phyloP scores from a whole-genome alignment of 2,329 filamentous ascomycete genomes.

The Trichothecium roseum region DNA sequence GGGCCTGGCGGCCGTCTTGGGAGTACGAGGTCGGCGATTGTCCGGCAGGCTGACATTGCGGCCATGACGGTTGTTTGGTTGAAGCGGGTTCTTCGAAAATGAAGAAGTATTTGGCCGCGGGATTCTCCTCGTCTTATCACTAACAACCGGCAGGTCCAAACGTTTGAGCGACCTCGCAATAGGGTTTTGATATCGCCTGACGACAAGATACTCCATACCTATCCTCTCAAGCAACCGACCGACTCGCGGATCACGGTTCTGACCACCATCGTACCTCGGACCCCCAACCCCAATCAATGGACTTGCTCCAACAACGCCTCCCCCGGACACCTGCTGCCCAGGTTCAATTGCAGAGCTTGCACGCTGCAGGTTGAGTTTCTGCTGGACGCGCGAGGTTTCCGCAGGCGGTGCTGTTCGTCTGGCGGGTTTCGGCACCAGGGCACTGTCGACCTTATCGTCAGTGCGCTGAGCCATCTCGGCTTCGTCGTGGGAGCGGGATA shows the following conservation, averaged over 20 bases:
- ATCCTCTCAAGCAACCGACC: slow-evolving; percentile 57
- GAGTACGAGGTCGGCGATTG: slow-evolving; percentile 16
- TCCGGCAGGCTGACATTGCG: slow-evolving; percentile 29
- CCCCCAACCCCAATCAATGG: slow-evolving; percentile 42
- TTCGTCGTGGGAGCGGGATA: slow-evolving; percentile 14
- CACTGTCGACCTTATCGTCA: slow-evolving; percentile 29
- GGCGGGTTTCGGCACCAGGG: slow-evolving; percentile 33
- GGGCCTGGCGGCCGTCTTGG: slow-evolving; percentile 21
- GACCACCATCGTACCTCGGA: slow-evolving; percentile 37
- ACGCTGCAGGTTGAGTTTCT: slow-evolving; percentile 65
- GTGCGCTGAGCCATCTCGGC: slow-evolving; percentile 13
- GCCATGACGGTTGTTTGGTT: slow-evolving; percentile 19
- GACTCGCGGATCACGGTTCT: slow-evolving; percentile 49
- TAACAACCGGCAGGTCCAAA: slow-evolving; percentile 35
- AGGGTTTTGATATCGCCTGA: slow-evolving; percentile 62
- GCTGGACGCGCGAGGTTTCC: slow-evolving; percentile 58
- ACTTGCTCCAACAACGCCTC: slow-evolving; percentile 24
- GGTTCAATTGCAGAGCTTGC: slow-evolving; percentile 64
- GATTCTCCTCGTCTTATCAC: slow-evolving; percentile 39
- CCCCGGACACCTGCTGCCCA: slow-evolving; percentile 27
- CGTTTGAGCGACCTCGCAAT: slow-evolving; percentile 50
- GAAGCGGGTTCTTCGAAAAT: too few species aligned
- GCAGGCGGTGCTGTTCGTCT: slow-evolving; percentile 29
- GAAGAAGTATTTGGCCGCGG: slow-evolving; percentile 22
- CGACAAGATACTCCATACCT: slow-evolving; percentile 63